Conservation (phyloP, 768 basidiomycete species). For the Xerocomellus amylosporus region DNA sequence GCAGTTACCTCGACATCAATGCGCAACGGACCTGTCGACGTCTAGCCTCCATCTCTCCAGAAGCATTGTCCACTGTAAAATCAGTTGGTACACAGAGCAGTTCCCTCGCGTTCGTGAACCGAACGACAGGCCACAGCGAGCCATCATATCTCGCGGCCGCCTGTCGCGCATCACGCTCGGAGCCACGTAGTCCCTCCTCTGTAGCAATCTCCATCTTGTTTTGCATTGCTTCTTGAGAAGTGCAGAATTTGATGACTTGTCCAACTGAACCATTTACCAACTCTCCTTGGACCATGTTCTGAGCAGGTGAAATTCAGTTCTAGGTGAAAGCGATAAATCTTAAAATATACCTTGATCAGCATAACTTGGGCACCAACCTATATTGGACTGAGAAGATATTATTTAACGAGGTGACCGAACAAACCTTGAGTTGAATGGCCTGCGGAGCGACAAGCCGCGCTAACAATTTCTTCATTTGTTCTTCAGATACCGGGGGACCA, state of each 20-base stretch:
- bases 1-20: neutral
- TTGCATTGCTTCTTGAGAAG: constrained; percentile 41
- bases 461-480: constrained; percentile 45
- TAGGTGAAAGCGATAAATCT: neutral
- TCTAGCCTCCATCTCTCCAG: constrained; percentile 55
- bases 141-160: constrained; percentile 20
- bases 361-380: constrained; percentile 85
- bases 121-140: constrained; percentile 58
- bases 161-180: constrained; percentile 22
- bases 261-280: constrained; percentile 75
- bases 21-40: constrained; percentile 49
- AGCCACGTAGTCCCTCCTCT: constrained; percentile 32
- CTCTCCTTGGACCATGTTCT: constrained; percentile 68
- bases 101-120: constrained; percentile 48
- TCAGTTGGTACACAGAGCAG: constrained; percentile 52
- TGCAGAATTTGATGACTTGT: constrained; percentile 46
- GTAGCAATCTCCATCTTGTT: constrained; percentile 39
- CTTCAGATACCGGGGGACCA: constrained; percentile 33
- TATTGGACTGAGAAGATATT: constrained; percentile 2
- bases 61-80: constrained; percentile 63
- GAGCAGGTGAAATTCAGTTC: neutral
- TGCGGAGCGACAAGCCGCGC: constrained; percentile 61
- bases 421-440: constrained; percentile 47
- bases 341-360: constrained; percentile 59
- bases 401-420: neutral